These are phyloP conservation scores for Elsinoe australis DNA, from an alignment of 2,329 filamentous ascomycete genomes.

Conservation along the genomic window DNA sequence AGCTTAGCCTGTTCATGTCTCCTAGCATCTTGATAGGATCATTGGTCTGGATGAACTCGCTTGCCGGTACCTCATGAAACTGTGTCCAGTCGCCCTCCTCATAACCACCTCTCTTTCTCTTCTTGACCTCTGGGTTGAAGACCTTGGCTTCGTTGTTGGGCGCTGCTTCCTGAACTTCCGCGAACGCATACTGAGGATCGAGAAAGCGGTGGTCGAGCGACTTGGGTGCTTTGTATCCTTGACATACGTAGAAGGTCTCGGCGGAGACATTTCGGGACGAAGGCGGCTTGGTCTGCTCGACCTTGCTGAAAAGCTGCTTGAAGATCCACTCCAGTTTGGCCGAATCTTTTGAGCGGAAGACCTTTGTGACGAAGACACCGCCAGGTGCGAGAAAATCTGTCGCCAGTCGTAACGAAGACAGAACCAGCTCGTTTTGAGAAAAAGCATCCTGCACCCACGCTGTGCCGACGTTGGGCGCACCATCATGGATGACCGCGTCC, in stretches of 20 bases:
- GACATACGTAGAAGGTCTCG: conserved; percentile 97
- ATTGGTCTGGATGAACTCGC: conserved; percentile 85
- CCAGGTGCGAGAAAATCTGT: conserved; percentile 87
- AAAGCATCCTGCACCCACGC: conserved; percentile 98
- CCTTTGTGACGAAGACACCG: conserved; percentile 92
- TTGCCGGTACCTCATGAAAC: conserved; percentile 80
- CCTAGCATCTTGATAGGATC: conserved; percentile 92
- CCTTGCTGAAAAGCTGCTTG: conserved; percentile 89
- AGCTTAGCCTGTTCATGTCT: conserved; percentile 72
- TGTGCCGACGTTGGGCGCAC: conserved; percentile 94
- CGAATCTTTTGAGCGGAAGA: conserved; percentile 95
- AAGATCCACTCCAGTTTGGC: conserved; percentile 94
- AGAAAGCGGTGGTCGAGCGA: conserved; percentile 86
- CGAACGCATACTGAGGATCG: conserved; percentile 83
- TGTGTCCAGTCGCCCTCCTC: conserved; percentile 92
- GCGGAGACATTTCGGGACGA: conserved; percentile 93
- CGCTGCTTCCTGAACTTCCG: conserved; percentile 74
- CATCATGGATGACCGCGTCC: conserved; percentile 91
- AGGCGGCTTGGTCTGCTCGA: conserved; percentile 95
- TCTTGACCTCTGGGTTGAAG: conserved; percentile 95
- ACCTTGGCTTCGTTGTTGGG: conserved; percentile 98
- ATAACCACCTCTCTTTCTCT: conserved; percentile 94
- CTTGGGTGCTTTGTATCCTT: conserved; percentile 92
- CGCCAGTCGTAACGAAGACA: conserved; percentile 86
- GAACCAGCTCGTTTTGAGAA: conserved; percentile 85